Evolutionary conservation across 1,284 basidiomycete species (phyloP).

Genomic region (Thecaphora frezii): DNA sequence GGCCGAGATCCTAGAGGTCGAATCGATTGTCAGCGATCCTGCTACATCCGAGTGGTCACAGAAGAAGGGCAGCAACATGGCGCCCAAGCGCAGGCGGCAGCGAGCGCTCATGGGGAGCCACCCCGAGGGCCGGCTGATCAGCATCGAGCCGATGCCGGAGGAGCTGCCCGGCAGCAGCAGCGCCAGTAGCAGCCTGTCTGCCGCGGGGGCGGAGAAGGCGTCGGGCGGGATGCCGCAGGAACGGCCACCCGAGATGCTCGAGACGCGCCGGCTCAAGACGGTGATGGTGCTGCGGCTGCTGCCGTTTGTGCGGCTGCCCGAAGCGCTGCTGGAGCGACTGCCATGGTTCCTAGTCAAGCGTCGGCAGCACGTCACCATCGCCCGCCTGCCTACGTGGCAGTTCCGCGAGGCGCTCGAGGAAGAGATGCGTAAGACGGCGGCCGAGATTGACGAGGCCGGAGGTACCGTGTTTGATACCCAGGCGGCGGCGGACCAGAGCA

Average conservation of each 20-base stretch:
- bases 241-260: slow-evolving; percentile 13
- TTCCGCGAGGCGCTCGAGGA: slow-evolving; percentile 31
- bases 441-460: slow-evolving; percentile 35
- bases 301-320: slow-evolving; percentile 12
- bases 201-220: slow-evolving; percentile 12
- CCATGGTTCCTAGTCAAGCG: slow-evolving; percentile 23
- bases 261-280: slow-evolving; percentile 34
- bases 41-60: slow-evolving; percentile 2
- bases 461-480: slow-evolving; percentile 40
- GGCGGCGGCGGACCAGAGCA: slow-evolving; percentile 53
- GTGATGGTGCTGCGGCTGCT: slow-evolving; percentile 13
- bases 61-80: slow-evolving; percentile 26
- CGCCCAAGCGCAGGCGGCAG: slow-evolving; percentile 36
- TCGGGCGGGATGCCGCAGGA: background rate
- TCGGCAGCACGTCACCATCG: slow-evolving; percentile 34
- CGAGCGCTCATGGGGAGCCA: slow-evolving; percentile 24
- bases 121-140: slow-evolving; percentile 32
- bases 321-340: slow-evolving; percentile 13
- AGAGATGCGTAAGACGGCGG: slow-evolving; percentile 38
- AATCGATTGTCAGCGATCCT: slow-evolving; percentile 27
- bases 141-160: slow-evolving; percentile 24
- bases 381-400: slow-evolving; percentile 29
- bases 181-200: too few relatives aligned
- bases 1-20: slow-evolving; percentile 65
- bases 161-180: background rate